Conservation (phyloP, 129 eudicot species). For the Silybum marianum region DNA sequence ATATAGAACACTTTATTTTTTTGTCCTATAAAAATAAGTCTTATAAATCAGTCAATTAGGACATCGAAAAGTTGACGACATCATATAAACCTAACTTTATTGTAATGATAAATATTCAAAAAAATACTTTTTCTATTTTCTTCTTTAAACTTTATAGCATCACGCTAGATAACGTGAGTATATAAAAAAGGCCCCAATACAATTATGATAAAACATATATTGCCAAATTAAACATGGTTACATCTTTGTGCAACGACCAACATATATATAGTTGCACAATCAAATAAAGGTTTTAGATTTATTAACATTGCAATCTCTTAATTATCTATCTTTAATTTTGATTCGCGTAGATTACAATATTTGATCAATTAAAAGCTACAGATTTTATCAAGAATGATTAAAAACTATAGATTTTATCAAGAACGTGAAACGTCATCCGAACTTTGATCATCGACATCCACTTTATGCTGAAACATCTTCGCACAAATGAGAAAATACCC, state of each 20-base stretch:
- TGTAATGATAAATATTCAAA: too few species aligned
- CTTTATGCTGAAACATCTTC: slow-evolving; percentile 31
- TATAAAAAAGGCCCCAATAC: too few species aligned
- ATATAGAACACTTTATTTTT: too few species aligned
- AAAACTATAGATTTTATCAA: background rate
- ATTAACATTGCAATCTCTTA: background rate
- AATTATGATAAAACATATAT: too few species aligned
- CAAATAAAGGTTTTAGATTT: background rate
- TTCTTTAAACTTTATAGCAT: too few species aligned
- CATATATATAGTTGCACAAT: background rate
- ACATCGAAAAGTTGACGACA: too few species aligned
- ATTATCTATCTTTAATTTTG: background rate
- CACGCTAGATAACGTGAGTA: too few species aligned
- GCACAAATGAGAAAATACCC: slow-evolving; percentile 41
- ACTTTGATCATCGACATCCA: slow-evolving; percentile 12
- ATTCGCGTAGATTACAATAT: background rate
- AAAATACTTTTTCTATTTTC: too few species aligned
- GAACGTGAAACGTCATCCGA: slow-evolving; percentile 6
- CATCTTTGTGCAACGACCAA: background rate
- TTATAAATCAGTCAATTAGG: too few species aligned
- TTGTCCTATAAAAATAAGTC: too few species aligned
- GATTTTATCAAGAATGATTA: slow-evolving; percentile 2
- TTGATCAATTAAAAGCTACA: background rate
- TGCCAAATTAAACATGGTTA: too few species aligned
- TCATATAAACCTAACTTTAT: too few species aligned